Percentiles rank a stretch among this genome's conserved stretches.
phyloP scores from a whole-genome alignment of 345 rosid genomes.

The Salix dunnii region DNA sequence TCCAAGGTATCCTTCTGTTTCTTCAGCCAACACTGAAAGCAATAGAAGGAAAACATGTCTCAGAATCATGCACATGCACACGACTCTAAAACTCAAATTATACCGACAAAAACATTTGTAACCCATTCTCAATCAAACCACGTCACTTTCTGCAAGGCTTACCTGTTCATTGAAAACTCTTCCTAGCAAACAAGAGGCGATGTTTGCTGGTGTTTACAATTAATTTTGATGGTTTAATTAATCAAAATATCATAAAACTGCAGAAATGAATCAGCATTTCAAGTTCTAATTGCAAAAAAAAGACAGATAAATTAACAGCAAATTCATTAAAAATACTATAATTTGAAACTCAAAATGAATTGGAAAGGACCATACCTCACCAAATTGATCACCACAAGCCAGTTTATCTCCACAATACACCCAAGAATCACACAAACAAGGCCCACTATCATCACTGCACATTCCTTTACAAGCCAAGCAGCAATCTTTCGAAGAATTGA shows the following conservation, averaged over 20 bases:
- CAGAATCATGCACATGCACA: neutral
- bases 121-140: neutral
- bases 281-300: neutral
- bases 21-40: conserved; percentile 36
- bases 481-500: conserved; percentile 34
- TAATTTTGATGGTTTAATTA: neutral
- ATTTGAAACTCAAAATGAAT: neutral
- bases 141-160: neutral
- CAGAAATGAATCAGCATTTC: neutral
- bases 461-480: conserved; percentile 43
- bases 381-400: conserved; percentile 39
- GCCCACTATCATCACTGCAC: conserved; percentile 29
- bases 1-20: conserved; percentile 27
- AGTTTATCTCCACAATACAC: conserved; percentile 41
- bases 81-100: neutral
- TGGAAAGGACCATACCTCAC: conserved; percentile 33
- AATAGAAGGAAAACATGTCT: neutral
- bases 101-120: neutral
- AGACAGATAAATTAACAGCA: neutral
- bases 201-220: neutral
- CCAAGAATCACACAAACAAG: conserved; percentile 48
- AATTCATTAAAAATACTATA: neutral
- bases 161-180: neutral
- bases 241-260: neutral
- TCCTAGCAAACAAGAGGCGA: neutral